Base-by-base conservation (phyloP, 2,329 filamentous ascomycete species). In the Cladophialophora chaetospira region DNA sequence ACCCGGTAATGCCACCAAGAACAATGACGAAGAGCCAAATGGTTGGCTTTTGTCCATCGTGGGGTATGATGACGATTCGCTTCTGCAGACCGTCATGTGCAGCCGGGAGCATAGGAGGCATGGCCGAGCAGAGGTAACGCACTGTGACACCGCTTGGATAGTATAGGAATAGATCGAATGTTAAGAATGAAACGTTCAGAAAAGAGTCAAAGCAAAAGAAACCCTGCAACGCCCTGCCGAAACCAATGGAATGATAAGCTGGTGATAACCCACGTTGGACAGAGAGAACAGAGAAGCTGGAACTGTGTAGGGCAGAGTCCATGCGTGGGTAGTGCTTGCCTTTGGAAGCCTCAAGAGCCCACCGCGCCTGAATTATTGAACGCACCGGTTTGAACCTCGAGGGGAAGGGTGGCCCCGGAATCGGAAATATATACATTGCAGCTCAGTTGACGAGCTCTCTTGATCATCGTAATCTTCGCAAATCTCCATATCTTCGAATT, bases 361-460 rank as follows among this genome's bases (percentile, higher is more conserved):
- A 45, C 36, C 19, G 28, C 28, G n/a, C 46, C 38, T 38, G 46
- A 49, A 11, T 13, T 33, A 10, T 15, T 26, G 21, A n/a, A 13
- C 11, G 5, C n/a, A 13, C 15, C 36, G 17, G 8, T 8, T 21
- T 13, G 6, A 42, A 42, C 36, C 29, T 11, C 25, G 28, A 11
- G 21, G 21, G n/a, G 23, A 31, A 23, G 10, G 29, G 5, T 15
- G 29, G 19, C 33, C 10, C 33, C 23, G 26, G n/a, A 48, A 21
- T 42, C 15, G 26, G 26, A 19, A 28, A 53, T 58, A 58, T 53
- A 28, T 58, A 58, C 55, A 58, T 26, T 38, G 51, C 25, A 19
- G 51, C 51, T 36, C 21, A n/a, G 10, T 38, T 40, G 23, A 38
- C 35, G 13, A 26, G 29, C 36, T 5, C 35, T 21, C 44, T 19